Conservation (phyloP, 495 filamentous ascomycete genomes). For the Parmelia sp. region DNA sequence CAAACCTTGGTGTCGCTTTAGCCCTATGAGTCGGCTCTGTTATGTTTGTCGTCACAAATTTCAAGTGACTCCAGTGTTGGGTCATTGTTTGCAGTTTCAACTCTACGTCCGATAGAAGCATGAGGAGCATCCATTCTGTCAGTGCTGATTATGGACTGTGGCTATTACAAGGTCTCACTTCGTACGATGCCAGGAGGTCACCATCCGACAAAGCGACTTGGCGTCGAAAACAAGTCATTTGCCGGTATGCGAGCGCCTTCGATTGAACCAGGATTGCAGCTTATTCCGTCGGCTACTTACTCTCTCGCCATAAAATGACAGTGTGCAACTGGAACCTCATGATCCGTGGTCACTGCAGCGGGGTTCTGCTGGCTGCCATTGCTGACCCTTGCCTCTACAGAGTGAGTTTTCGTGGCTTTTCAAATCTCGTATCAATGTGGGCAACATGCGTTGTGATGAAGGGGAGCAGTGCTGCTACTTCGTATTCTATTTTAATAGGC, state of each 20-base stretch:
- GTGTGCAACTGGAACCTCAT: not conserved
- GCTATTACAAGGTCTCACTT: too few relatives aligned
- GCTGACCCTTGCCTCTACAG: not conserved
- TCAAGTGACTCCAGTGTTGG: too few relatives aligned
- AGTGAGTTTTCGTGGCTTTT: not conserved
- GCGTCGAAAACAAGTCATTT: not conserved
- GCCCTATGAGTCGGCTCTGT: not conserved
- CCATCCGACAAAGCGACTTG: too few relatives aligned
- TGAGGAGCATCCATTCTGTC: too few relatives aligned
- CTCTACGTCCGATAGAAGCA: too few relatives aligned
- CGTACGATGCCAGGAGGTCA: too few relatives aligned
- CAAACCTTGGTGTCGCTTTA: too few relatives aligned
- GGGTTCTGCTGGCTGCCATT: not conserved
- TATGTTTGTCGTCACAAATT: too few relatives aligned
- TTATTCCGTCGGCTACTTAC: too few relatives aligned
- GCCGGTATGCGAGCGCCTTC: not conserved
- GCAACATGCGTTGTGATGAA: not conserved
- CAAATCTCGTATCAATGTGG: not conserved
- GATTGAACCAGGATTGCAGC: too few relatives aligned
- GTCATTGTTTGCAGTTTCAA: too few relatives aligned
- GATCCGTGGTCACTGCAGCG: not conserved
- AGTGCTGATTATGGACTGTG: too few relatives aligned
- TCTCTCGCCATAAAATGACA: not conserved
- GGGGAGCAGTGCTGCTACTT: not conserved
- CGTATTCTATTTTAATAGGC: not conserved